Base-by-base conservation (phyloP, 495 filamentous ascomycete genomes). In the Platismatia glauca region DNA sequence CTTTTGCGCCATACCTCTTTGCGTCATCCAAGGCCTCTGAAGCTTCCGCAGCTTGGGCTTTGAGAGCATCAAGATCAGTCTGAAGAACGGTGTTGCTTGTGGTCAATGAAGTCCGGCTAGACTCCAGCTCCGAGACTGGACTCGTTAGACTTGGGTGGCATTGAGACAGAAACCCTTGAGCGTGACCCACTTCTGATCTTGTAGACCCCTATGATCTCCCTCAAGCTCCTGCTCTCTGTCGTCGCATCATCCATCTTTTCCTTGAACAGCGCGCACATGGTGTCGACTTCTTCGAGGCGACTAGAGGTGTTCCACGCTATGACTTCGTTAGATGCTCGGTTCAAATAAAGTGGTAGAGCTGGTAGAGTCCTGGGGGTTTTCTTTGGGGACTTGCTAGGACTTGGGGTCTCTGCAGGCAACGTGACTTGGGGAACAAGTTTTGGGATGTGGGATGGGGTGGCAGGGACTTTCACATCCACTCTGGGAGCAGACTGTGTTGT, bases 221-320 rank as follows among this genome's bases (percentile, higher is more conserved):
- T 88, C 58, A 89, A 68, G 2, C 75, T 78, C 55, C 79, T 82
- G 66, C 79, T 82, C 61, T 86, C 84, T 27, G 81, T 80, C 7
- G 81, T 79, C 12, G 84, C 81, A 16, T 78, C 74, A 33, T 80
- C 82, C 68, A 95, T 75, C n/a, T 81, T 79, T 48, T 83, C 75
- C 64, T 84, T 81, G 52, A 95, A 74, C 5, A 73, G 67, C 24
- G 77, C 74, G 64, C 85, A 85, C 63, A 89, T 73, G 4, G 75
- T 74, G 62, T 91, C 86, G 71, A 94, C 82, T 34, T 80, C 75
- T 60, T 84, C 81, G 63, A 93, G 78, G 55, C 82, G 79, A 63
- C 76, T 77, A 58, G 88, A 83, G 61, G 85, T 82, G 72, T 95
- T 88, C 81, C 84, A 91, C 60, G 82, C 88, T 85, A 79, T 72